phyloP scores from a whole-genome alignment of 345 rosid species.

The Cochlearia excelsa region DNA sequence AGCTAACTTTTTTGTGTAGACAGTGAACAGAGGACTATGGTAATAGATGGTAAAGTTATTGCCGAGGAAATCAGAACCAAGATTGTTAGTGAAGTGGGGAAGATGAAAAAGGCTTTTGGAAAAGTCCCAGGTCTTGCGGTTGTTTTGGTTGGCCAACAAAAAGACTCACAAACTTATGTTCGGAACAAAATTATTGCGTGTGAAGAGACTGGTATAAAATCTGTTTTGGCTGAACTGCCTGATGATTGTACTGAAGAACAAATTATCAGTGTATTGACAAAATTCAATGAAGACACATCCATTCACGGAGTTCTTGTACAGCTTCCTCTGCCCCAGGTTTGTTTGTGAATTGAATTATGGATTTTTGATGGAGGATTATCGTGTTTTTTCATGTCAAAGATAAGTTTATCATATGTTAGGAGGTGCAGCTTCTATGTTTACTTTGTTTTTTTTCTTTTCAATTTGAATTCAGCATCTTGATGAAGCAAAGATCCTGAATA shows the following conservation, averaged over 20 bases:
- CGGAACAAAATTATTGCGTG: constrained; percentile 81
- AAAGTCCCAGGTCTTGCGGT: constrained; percentile 89
- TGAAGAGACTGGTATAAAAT: constrained; percentile 82
- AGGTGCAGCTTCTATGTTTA: neutral
- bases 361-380: constrained; percentile 5
- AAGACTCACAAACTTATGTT: constrained; percentile 75
- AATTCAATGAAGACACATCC: constrained; percentile 58
- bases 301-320: constrained; percentile 91
- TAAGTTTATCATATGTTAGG: constrained; percentile 5
- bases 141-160: constrained; percentile 72
- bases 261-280: constrained; percentile 43
- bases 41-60: constrained; percentile 75
- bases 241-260: constrained; percentile 56
- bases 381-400: constrained; percentile 11
- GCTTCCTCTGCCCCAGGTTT: constrained; percentile 91
- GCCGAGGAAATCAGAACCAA: constrained; percentile 67
- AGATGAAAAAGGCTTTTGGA: constrained; percentile 67
- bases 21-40: constrained; percentile 39
- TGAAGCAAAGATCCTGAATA: constrained; percentile 68
- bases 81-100: constrained; percentile 54
- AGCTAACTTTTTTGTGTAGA: constrained; percentile 36
- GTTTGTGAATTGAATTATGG: constrained; percentile 27
- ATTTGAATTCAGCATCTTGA: constrained; percentile 63
- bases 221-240: constrained; percentile 56
- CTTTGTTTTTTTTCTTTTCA: neutral